Percentiles rank a stretch among this genome's conserved stretches.
Conservation (phyloP, 1,139 yeast genomes). For the Diutina neorugosa region DNA sequence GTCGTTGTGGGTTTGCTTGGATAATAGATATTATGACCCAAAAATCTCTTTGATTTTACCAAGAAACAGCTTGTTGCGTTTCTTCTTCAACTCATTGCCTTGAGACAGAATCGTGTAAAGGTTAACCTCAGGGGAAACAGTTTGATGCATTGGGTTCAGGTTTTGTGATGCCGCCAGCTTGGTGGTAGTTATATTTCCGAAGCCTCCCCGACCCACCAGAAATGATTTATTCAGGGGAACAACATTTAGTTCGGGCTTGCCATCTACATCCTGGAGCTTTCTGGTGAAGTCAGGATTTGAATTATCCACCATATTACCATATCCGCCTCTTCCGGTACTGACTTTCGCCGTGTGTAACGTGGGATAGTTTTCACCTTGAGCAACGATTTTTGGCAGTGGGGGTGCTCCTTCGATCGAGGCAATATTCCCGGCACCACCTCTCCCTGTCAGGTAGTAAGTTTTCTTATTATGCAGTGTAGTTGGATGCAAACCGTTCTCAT, state of each 20-base stretch:
- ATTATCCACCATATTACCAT: constrained; percentile 64
- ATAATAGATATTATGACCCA: background rate
- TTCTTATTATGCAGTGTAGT: constrained; percentile 13
- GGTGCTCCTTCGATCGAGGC: constrained; percentile 28
- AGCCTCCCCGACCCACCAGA: constrained; percentile 16
- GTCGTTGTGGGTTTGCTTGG: background rate
- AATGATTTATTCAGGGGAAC: constrained; percentile 9
- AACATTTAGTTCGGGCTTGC: constrained; percentile 8
- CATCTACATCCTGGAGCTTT: constrained; percentile 59
- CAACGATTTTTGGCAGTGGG: constrained; percentile 37
- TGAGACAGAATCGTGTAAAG: constrained; percentile 10
- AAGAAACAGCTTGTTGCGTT: constrained; percentile 4
- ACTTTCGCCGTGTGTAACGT: constrained; percentile 43
- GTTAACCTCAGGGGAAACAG: constrained; percentile 5
- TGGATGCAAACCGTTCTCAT: background rate
- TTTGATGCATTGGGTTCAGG: constrained; percentile 6
- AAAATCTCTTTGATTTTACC: constrained; percentile 1
- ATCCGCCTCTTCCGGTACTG: constrained; percentile 76
- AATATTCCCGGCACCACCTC: constrained; percentile 77
- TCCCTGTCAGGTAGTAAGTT: constrained; percentile 49
- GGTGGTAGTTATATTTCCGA: constrained; percentile 29
- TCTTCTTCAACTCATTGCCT: constrained; percentile 7
- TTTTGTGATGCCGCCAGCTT: constrained; percentile 9
- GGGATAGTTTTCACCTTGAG: constrained; percentile 58
- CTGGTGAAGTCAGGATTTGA: constrained; percentile 51